These are phyloP conservation scores for Backusella westeae DNA, from an alignment of 192 early-diverging fungal genomes.

Conservation along the genomic window DNA sequence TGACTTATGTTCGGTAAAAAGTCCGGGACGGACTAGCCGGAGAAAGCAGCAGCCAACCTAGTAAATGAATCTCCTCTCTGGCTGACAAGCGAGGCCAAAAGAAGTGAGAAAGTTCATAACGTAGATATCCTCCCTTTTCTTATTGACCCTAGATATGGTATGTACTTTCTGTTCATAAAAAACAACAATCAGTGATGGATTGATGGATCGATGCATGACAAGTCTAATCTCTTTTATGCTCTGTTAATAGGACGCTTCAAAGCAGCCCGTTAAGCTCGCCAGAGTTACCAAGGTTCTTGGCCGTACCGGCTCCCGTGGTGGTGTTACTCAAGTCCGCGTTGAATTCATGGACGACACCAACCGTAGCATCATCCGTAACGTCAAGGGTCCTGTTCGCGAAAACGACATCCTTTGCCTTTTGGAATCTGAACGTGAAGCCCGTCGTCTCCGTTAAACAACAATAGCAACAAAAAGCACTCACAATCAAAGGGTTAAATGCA, in stretches of 20 bases:
- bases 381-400: slow-evolving; percentile 98
- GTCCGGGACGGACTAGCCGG: not conserved
- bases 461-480: not conserved
- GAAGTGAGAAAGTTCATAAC: not conserved
- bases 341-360: slow-evolving; percentile 95
- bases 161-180: not conserved
- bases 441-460: slow-evolving; percentile 87
- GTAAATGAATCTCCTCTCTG: slow-evolving; percentile 9
- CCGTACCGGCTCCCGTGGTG: slow-evolving; percentile 99
- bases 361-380: slow-evolving; percentile 99
- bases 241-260: slow-evolving; percentile 29
- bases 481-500: not conserved
- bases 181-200: slow-evolving; percentile 16
- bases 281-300: slow-evolving; percentile 95
- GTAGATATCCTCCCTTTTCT: slow-evolving; percentile 17
- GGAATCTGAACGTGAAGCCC: slow-evolving; percentile 99
- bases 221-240: not conserved
- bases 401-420: slow-evolving; percentile 94
- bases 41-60: not conserved
- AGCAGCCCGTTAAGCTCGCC: slow-evolving; percentile 83
- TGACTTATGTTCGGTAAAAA: not conserved
- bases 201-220: not conserved
- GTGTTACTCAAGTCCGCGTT: slow-evolving; percentile 99
- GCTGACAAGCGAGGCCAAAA: not conserved
- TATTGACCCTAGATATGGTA: slow-evolving; percentile 15